Evolutionary conservation across 2,329 filamentous ascomycete genomes (phyloP).

Genomic region (Cercospora berteroae): DNA sequence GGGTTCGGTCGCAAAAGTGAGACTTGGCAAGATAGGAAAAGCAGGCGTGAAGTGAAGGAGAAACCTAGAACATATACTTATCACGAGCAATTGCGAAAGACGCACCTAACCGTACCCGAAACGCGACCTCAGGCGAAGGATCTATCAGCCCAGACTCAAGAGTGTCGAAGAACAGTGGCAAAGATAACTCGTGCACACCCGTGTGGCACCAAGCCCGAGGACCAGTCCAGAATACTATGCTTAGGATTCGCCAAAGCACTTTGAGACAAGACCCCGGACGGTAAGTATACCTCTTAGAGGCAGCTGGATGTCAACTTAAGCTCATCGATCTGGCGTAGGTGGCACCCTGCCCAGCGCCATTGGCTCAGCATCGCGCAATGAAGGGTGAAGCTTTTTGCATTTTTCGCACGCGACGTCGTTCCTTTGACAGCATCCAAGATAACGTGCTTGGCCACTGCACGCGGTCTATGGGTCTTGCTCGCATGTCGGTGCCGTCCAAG

Average conservation of each 20-base stretch:
- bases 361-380: background rate
- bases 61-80: background rate
- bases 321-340: conserved; percentile 1
- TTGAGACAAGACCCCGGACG: background rate
- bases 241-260: background rate
- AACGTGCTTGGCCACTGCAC: background rate
- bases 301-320: conserved; percentile 1
- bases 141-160: background rate
- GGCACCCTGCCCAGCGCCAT: background rate
- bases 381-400: background rate
- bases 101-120: background rate
- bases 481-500: conserved; percentile 1
- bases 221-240: background rate
- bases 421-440: conserved; percentile 5
- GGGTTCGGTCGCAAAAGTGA: background rate
- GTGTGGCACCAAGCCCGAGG: conserved; percentile 3
- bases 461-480: background rate
- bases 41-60: too few species aligned
- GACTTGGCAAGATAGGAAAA: background rate
- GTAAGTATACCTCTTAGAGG: background rate
- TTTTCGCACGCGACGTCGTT: background rate
- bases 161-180: background rate
- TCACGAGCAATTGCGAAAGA: background rate
- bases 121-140: conserved; percentile 5
- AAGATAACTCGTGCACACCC: background rate